These are phyloP conservation scores for Papiliotrema terrestris DNA, from an alignment of 1,284 basidiomycete genomes.

Conservation along the genomic window DNA sequence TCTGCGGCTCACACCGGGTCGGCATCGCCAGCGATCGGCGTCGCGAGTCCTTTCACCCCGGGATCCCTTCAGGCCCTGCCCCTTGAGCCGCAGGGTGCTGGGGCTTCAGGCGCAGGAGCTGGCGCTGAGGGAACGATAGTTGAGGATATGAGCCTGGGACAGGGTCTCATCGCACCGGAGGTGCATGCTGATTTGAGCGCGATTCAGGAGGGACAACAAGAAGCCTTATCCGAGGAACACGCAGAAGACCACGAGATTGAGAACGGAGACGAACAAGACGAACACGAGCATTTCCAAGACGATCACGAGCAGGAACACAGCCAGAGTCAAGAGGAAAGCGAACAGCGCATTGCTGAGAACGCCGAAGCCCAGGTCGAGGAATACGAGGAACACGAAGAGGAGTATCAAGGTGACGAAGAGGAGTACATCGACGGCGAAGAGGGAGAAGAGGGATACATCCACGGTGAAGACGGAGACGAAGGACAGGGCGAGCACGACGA, in stretches of 20 bases:
- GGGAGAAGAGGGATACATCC: background rate
- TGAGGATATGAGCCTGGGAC: background rate
- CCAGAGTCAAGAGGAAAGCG: background rate
- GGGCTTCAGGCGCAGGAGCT: background rate
- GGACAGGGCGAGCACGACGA: constrained; percentile 8
- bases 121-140: background rate
- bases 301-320: background rate
- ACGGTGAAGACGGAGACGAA: constrained; percentile 3
- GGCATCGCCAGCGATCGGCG: background rate
- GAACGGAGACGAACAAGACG: background rate
- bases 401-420: background rate
- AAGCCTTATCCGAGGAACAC: background rate
- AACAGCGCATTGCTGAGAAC: background rate
- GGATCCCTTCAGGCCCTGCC: background rate
- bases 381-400: background rate
- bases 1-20: background rate
- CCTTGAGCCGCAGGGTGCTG: background rate
- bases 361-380: background rate
- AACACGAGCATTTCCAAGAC: background rate
- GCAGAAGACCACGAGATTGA: background rate
- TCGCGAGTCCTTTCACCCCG: background rate
- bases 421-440: constrained; percentile 1
- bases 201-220: background rate
- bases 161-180: background rate
- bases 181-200: background rate